phyloP scores from a whole-genome alignment of 768 basidiomycete genomes.

The Trichaptum fuscoviolaceum region DNA sequence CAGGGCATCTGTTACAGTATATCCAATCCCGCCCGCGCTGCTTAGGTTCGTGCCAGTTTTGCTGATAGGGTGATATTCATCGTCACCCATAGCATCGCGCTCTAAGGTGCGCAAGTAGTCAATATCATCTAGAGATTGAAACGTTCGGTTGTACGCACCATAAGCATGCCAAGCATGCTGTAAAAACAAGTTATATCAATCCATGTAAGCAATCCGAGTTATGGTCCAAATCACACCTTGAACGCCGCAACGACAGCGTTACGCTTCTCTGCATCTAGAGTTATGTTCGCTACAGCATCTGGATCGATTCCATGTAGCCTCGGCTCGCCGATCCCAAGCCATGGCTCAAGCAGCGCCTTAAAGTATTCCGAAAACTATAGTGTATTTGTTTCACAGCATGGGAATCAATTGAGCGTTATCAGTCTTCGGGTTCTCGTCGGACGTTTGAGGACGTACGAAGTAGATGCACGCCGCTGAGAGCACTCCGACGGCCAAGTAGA shows the following conservation, averaged over 20 bases:
- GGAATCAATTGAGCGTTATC: not conserved
- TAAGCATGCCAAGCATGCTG: slow-evolving; percentile 87
- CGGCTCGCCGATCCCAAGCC: not conserved
- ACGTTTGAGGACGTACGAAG: not conserved
- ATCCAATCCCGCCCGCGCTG: slow-evolving; percentile 75
- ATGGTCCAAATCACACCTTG: slow-evolving; percentile 42
- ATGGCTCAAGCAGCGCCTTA: slow-evolving; percentile 1
- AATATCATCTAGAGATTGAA: slow-evolving; percentile 12
- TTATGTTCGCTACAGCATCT: slow-evolving; percentile 20
- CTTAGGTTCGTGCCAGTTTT: slow-evolving; percentile 75
- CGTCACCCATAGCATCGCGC: slow-evolving; percentile 83
- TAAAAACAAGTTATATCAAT: slow-evolving; percentile 14
- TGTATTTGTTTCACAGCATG: not conserved
- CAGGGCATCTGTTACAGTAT: slow-evolving; percentile 82
- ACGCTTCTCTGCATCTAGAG: slow-evolving; percentile 56
- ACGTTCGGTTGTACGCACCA: slow-evolving; percentile 38
- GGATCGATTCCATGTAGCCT: not conserved
- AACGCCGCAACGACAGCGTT: slow-evolving; percentile 76
- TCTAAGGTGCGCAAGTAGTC: slow-evolving; percentile 40
- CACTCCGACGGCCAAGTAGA: not conserved
- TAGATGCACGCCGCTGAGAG: not conserved
- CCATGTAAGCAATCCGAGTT: not conserved
- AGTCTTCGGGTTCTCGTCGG: not conserved
- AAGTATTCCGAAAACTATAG: slow-evolving; percentile 1
- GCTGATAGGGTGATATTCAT: slow-evolving; percentile 88